A percentile compares a stretch with the other conserved stretches of the same genome.
Evolutionary conservation across 2,329 filamentous ascomycete species (phyloP).

Genomic region (Fusarium pseudonygamai): DNA sequence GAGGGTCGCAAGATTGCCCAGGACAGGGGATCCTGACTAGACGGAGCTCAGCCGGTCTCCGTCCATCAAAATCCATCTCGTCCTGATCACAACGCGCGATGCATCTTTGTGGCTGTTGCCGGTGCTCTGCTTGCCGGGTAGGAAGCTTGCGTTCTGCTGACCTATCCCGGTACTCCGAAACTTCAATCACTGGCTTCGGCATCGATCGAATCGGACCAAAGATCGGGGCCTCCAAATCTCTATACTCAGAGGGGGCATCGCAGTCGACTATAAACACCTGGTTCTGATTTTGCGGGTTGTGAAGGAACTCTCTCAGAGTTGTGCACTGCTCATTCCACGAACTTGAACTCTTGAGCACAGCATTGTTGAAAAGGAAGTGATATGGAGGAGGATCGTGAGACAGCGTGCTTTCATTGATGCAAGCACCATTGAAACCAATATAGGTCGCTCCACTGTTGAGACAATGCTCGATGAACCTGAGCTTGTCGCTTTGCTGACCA

Average conservation of each 20-base stretch:
- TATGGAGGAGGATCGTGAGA: background rate
- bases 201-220: background rate
- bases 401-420: background rate
- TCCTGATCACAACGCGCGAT: background rate
- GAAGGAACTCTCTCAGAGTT: conserved; percentile 5
- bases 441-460: conserved; percentile 11
- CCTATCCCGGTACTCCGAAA: background rate
- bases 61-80: background rate
- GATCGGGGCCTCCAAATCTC: background rate
- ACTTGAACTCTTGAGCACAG: background rate
- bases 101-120: background rate
- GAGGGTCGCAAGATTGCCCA: conserved; percentile 30
- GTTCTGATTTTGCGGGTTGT: background rate
- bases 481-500: conserved; percentile 20
- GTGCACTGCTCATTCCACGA: background rate
- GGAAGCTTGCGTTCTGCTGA: background rate
- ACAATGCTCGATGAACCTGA: conserved; percentile 4
- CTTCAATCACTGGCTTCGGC: background rate
- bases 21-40: conserved; percentile 49
- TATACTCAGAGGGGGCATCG: conserved; percentile 6
- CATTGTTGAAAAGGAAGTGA: conserved; percentile 8
- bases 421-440: conserved; percentile 24
- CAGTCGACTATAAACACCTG: conserved; percentile 31
- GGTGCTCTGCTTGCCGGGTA: background rate
- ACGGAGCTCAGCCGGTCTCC: conserved; percentile 26